These are phyloP conservation scores for Neonectria punicea DNA, from an alignment of 2,329 filamentous ascomycete genomes.

Conservation along the genomic window DNA sequence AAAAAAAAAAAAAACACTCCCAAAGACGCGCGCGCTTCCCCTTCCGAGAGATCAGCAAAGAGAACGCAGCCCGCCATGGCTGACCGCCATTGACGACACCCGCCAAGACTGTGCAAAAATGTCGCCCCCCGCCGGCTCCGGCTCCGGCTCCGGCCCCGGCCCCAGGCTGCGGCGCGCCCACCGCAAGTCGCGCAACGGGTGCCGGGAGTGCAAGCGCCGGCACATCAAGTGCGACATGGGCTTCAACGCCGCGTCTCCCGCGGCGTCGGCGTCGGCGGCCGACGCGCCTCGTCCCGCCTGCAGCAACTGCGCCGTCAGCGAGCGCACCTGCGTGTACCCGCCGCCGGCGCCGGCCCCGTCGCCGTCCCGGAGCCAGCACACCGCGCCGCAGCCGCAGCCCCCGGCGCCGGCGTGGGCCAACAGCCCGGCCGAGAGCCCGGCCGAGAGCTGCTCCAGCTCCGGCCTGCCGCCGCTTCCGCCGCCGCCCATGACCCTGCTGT, in stretches of 20 bases:
- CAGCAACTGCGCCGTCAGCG: slow-evolving; percentile 51
- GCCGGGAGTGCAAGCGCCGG: slow-evolving; percentile 53
- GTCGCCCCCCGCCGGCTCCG: slow-evolving; percentile 6
- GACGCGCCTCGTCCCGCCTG: slow-evolving; percentile 46
- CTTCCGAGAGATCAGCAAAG: background rate
- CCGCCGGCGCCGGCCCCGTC: background rate
- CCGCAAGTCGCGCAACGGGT: slow-evolving; percentile 53
- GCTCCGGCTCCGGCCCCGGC: slow-evolving; percentile 11
- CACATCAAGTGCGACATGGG: slow-evolving; percentile 54
- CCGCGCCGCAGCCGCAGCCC: background rate
- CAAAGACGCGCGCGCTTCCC: background rate
- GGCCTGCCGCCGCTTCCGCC: slow-evolving; percentile 5
- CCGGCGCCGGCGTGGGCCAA: background rate
- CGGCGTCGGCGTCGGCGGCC: no score
- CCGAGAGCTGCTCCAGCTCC: slow-evolving; percentile 28
- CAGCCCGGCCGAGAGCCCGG: slow-evolving; percentile 31
- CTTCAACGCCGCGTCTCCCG: background rate
- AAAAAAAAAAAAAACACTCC: background rate
- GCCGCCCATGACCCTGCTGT: slow-evolving; percentile 7
- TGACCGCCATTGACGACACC: no score
- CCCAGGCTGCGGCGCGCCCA: slow-evolving; percentile 50
- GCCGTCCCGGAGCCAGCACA: background rate
- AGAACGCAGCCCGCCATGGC: background rate
- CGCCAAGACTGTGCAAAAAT: background rate
- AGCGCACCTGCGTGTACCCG: slow-evolving; percentile 50